Percentiles rank a stretch among this genome's conserved stretches.
These are phyloP conservation scores for Trichoderma reesei DNA, from an alignment of 495 filamentous ascomycete species.

Conservation along the genomic window DNA sequence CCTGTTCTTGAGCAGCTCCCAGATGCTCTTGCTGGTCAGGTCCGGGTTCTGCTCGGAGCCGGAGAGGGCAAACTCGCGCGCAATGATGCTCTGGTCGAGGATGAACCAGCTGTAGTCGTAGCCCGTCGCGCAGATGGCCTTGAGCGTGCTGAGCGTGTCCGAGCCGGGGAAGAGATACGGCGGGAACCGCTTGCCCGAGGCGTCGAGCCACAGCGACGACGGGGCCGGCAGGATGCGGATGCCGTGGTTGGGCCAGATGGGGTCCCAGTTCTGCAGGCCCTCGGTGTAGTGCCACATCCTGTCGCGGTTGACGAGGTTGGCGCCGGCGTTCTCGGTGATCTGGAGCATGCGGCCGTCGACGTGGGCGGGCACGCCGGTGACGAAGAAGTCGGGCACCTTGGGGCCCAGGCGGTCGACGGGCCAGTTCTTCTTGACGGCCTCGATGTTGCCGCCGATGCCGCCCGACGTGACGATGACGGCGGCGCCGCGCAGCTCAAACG, in stretches of 20 bases:
- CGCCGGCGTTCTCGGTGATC: conserved; percentile 35
- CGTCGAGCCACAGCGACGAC: conserved; percentile 45
- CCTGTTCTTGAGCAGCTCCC: conserved; percentile 34
- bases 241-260: conserved; percentile 43
- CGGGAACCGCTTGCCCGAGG: conserved; percentile 39
- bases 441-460: conserved; percentile 42
- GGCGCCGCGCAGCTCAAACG: conserved; percentile 36
- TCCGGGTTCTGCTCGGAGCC: conserved; percentile 47
- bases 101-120: conserved; percentile 49
- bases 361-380: conserved; percentile 41
- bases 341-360: conserved; percentile 45
- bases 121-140: conserved; percentile 42
- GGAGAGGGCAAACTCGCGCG: conserved; percentile 42
- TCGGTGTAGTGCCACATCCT: conserved; percentile 49
- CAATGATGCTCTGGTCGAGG: conserved; percentile 39
- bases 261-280: conserved; percentile 41
- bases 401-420: conserved; percentile 37
- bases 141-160: conserved; percentile 42
- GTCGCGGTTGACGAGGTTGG: conserved; percentile 39
- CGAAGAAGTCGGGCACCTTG: conserved; percentile 36
- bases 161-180: conserved; percentile 38
- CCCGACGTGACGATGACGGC: conserved; percentile 38
- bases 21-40: conserved; percentile 40
- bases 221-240: conserved; percentile 42
- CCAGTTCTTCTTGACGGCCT: conserved; percentile 40